Base-by-base conservation (phyloP, 768 basidiomycete species). In the Aureoboletus auriporus region DNA sequence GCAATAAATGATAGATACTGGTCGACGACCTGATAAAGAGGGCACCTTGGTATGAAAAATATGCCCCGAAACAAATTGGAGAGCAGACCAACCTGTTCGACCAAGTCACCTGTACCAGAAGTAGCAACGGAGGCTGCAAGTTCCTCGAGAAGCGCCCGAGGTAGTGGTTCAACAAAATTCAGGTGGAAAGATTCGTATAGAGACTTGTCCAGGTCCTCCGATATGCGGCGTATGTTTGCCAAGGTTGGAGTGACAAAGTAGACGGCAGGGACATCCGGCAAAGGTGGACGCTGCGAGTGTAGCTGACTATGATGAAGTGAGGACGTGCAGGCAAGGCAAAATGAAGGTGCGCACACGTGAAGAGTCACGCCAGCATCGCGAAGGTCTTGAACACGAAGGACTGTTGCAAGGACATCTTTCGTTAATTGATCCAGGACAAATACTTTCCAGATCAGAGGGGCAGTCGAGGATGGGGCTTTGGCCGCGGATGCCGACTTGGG, bases 1-100 rank as follows among this genome's bases (percentile, higher is more conserved):
- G 90, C 79, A 40, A 99, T 86, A 69, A 97, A 99, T 42, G 96
- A 94, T 14, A 99, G 78, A 64, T 97, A 95, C 69, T 99, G 96
- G 64, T 99, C 96, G 39, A 93, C 78, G 23, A 99, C 86, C 83
- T 96, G 67, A 52, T 52, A 39, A 27, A 41, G 33, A 42, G 9
- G 30, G 45, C 6, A 20, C 33, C 8, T 38, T 14, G 23, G 36
- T 16, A 26, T 44, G 28, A 37, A 36, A 34, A 9, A 3, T n/a
- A n/a, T 30, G 23, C 6, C 38, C 5, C 13, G 14, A 44, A 29
- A 37, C 10, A 33, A 17, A 20, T 39, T 5, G n/a, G 30, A 10
- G 20, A 34, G 16, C 17, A 20, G 27, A 61, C 69, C 16, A 46
- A 84, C 90, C 73, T 92, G 85, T 60, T 86, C 82, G 11, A 93